phyloP scores from a whole-genome alignment of 441 rosid genomes.

The Erodium trifolium region DNA sequence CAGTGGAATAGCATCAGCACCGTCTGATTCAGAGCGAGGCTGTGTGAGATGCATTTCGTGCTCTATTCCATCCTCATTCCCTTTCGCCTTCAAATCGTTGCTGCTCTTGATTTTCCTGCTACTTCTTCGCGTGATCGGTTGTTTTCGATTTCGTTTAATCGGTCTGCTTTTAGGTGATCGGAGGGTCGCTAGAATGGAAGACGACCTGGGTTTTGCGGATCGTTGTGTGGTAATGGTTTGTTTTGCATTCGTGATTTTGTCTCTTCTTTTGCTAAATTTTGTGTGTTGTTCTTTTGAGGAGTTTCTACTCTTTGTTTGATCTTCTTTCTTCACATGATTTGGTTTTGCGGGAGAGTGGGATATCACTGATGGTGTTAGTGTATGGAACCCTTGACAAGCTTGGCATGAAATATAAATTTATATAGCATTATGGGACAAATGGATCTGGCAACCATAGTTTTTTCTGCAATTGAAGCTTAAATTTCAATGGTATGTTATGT shows the following conservation, averaged over 20 bases:
- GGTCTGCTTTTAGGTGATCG: neutral
- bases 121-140: neutral
- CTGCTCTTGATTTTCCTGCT: neutral
- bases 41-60: neutral
- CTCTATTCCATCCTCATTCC: neutral
- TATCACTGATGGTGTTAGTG: neutral
- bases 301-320: neutral
- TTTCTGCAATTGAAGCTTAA: neutral
- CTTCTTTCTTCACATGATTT: too few relatives aligned
- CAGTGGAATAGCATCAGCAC: neutral
- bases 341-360: neutral
- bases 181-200: neutral
- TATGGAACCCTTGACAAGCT: too few relatives aligned
- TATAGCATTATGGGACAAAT: neutral
- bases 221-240: constrained; percentile 4
- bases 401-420: neutral
- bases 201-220: neutral
- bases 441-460: neutral
- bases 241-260: neutral
- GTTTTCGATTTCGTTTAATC: neutral
- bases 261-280: neutral
- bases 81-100: neutral
- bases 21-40: neutral
- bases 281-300: neutral
- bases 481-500: neutral